phyloP scores from a whole-genome alignment of 2,329 filamentous ascomycete genomes.

The Penicillium sp. region DNA sequence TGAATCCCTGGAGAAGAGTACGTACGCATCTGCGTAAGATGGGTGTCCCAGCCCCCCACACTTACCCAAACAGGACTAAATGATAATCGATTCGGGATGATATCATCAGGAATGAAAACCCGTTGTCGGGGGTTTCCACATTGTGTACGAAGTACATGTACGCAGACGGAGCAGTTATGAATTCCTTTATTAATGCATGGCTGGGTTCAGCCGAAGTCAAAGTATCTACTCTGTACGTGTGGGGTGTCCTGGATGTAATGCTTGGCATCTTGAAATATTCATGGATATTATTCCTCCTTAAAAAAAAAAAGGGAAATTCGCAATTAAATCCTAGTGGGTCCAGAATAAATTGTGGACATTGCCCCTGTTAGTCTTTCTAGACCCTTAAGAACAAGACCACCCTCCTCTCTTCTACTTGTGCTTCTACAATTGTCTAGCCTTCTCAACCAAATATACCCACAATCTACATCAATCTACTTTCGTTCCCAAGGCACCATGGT shows the following conservation, averaged over 20 bases:
- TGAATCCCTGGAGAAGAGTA: not conserved
- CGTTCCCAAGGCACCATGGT: not conserved
- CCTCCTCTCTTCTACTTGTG: not conserved
- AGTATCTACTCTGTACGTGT: constrained; percentile 8
- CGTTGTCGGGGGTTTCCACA: constrained; percentile 4
- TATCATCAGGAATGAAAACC: constrained; percentile 5
- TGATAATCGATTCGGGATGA: constrained; percentile 7
- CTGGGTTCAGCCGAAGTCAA: not conserved
- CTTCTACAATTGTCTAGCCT: not conserved
- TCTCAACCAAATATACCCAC: not conserved
- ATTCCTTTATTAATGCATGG: not conserved
- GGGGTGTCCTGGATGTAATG: not conserved
- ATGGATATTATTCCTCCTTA: not conserved
- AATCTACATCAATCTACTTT: not conserved
- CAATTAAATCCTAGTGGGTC: not conserved
- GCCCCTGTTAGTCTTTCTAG: constrained; percentile 1
- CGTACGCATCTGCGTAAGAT: constrained; percentile 12
- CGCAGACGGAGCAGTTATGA: not conserved
- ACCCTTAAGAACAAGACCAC: not conserved
- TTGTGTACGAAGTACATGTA: not conserved
- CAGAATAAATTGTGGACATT: constrained; percentile 10
- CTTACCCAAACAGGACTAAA: constrained; percentile 4
- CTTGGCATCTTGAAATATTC: not conserved
- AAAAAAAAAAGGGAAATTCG: not conserved
- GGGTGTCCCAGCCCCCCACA: constrained; percentile 1